Evolutionary conservation across 208 protist genomes (phyloP).

Genomic region (Wallacemonas sp.): DNA sequence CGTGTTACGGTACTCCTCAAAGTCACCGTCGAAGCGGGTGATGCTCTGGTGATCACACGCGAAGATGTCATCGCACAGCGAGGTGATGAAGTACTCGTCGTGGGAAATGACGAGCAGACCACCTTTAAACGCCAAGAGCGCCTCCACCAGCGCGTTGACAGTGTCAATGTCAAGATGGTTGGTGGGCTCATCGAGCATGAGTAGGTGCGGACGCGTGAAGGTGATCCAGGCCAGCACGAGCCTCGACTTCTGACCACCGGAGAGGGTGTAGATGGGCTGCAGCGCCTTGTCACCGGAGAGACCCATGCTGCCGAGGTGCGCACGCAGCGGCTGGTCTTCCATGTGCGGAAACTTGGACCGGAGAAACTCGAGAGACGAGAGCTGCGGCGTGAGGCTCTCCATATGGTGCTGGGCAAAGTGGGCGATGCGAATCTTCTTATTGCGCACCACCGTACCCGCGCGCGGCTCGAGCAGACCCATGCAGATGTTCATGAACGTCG

Average conservation of each 20-base stretch:
- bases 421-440: constrained; percentile 85
- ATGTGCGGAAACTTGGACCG: constrained; percentile 79
- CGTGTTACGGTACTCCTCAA: constrained; percentile 83
- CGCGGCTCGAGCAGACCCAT: constrained; percentile 80
- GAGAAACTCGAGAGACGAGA: constrained; percentile 92
- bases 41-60: constrained; percentile 79
- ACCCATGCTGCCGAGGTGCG: constrained; percentile 92
- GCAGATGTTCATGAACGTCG: constrained; percentile 94
- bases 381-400: constrained; percentile 87
- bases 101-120: constrained; percentile 92
- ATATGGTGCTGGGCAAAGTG: constrained; percentile 95
- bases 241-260: constrained; percentile 94
- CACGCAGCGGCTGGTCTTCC: constrained; percentile 80
- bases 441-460: constrained; percentile 76
- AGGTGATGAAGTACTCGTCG: constrained; percentile 94
- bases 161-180: constrained; percentile 96
- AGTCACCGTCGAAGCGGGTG: constrained; percentile 85
- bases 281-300: constrained; percentile 83
- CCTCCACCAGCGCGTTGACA: constrained; percentile 92
- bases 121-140: constrained; percentile 88
- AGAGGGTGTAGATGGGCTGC: constrained; percentile 93
- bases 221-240: constrained; percentile 94
- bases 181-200: constrained; percentile 97
- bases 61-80: constrained; percentile 91
- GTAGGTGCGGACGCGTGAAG: constrained; percentile 90